Conservation (phyloP, 306 rosid species). For the Fragaria nilgerrensis region DNA sequence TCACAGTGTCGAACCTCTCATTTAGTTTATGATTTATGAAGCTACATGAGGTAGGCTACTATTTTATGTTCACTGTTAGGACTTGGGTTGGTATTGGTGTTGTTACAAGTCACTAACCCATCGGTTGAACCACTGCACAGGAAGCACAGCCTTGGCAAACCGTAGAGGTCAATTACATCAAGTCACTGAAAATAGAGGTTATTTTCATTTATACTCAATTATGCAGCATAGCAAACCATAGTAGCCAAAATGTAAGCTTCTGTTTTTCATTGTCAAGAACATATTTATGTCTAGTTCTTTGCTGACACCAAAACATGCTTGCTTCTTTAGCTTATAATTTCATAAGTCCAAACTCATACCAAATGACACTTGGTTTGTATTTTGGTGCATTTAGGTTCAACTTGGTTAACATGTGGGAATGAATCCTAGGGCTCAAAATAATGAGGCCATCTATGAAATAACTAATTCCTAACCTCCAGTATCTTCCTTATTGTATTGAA, state of each 20-base stretch:
- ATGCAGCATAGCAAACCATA: background rate
- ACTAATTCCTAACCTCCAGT: background rate
- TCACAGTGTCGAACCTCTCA: too few relatives aligned
- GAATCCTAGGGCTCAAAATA: background rate
- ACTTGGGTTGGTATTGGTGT: too few relatives aligned
- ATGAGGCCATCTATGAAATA: background rate
- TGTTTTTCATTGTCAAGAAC: background rate
- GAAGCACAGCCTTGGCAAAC: too few relatives aligned
- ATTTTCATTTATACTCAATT: background rate
- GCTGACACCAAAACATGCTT: background rate
- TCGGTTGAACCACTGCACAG: too few relatives aligned
- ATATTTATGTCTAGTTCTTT: background rate
- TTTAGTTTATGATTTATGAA: background rate
- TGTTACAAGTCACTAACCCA: too few relatives aligned
- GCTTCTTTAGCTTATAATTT: background rate
- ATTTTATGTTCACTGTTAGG: too few relatives aligned
- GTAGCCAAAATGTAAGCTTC: background rate
- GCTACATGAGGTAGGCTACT: too few relatives aligned
- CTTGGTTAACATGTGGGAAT: background rate
- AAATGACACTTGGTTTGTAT: background rate
- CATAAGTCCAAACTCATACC: background rate
- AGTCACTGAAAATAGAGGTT: background rate
- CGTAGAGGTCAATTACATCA: too few relatives aligned
- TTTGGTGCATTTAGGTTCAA: background rate
- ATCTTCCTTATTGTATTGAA: too few relatives aligned